phyloP scores from a whole-genome alignment of 768 basidiomycete species.

The Myochromella boudieri region DNA sequence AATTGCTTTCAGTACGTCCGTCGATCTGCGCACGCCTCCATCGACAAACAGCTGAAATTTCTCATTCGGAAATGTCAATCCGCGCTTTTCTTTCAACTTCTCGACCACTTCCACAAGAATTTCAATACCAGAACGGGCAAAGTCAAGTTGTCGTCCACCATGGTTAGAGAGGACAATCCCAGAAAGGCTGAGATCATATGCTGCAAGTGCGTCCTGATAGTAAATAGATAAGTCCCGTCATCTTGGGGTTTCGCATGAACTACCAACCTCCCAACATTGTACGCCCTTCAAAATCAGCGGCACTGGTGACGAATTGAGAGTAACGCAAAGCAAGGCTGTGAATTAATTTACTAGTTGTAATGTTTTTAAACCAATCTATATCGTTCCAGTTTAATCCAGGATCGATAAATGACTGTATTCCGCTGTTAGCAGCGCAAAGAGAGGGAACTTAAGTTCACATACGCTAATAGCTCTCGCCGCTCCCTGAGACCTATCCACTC shows the following conservation, averaged over 20 bases:
- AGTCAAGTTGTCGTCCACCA: conserved; percentile 77
- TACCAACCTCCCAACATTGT: conserved; percentile 71
- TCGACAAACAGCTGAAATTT: conserved; percentile 88
- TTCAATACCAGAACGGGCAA: conserved; percentile 85
- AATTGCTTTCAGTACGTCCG: conserved; percentile 85
- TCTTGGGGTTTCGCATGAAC: too few species aligned
- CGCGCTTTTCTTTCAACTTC: conserved; percentile 65
- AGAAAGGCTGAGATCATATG: conserved; percentile 72
- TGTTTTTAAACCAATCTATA: conserved; percentile 76
- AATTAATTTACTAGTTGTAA: conserved; percentile 58
- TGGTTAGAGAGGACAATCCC: conserved; percentile 89
- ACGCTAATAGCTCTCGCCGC: conserved; percentile 93
- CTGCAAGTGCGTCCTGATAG: conserved; percentile 73
- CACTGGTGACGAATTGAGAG: conserved; percentile 51
- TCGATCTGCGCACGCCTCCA: conserved; percentile 92
- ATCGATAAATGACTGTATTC: conserved; percentile 85
- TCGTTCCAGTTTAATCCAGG: conserved; percentile 87
- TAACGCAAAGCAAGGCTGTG: conserved; percentile 22
- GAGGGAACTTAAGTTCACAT: conserved; percentile 21
- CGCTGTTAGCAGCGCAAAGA: not conserved
- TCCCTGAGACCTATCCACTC: conserved; percentile 83
- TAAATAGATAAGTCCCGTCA: too few species aligned
- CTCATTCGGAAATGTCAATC: conserved; percentile 72
- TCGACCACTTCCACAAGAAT: conserved; percentile 84
- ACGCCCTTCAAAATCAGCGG: conserved; percentile 91